These are phyloP conservation scores for Clathrus columnatus DNA, from an alignment of 768 basidiomycete genomes.

Conservation along the genomic window DNA sequence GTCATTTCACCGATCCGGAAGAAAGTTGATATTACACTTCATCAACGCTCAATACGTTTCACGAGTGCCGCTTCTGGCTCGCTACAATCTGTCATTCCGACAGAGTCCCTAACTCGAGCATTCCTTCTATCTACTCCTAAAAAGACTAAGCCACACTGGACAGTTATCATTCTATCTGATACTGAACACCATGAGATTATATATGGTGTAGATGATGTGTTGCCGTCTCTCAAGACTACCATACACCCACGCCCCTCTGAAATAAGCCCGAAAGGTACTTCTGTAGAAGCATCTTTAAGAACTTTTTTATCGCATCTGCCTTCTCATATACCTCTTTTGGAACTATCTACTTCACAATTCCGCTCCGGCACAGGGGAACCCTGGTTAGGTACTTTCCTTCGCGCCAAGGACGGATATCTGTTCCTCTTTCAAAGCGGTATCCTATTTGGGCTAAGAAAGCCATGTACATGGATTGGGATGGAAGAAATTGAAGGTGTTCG, in stretches of 20 bases:
- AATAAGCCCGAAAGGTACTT: conserved; percentile 38
- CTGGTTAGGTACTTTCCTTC: conserved; percentile 60
- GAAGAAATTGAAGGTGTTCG: conserved; percentile 42
- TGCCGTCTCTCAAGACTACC: conserved; percentile 38
- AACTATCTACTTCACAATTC: conserved; percentile 45
- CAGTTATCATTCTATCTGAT: conserved; percentile 56
- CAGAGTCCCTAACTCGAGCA: conserved; percentile 43
- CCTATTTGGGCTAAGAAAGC: conserved; percentile 67
- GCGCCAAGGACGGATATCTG: conserved; percentile 61
- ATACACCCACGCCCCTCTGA: conserved; percentile 23
- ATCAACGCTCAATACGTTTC: conserved; percentile 42
- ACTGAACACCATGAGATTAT: conserved; percentile 41
- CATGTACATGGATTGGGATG: conserved; percentile 69
- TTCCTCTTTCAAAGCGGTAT: conserved; percentile 66
- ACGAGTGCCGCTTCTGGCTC: conserved; percentile 40
- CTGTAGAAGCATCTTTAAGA: conserved; percentile 42
- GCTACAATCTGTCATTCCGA: conserved; percentile 42
- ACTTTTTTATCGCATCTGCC: conserved; percentile 44
- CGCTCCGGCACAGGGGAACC: conserved; percentile 39
- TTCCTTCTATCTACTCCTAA: conserved; percentile 72
- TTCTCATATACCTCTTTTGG: conserved; percentile 28
- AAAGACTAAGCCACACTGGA: conserved; percentile 66
- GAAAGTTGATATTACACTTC: conserved; percentile 59
- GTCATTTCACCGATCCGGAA: conserved; percentile 68
- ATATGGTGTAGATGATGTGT: conserved; percentile 60